Evolutionary conservation across 345 rosid species (phyloP), one percentile per base, ranked within the genome.

Genomic region (Hibiscus trionum): DNA sequence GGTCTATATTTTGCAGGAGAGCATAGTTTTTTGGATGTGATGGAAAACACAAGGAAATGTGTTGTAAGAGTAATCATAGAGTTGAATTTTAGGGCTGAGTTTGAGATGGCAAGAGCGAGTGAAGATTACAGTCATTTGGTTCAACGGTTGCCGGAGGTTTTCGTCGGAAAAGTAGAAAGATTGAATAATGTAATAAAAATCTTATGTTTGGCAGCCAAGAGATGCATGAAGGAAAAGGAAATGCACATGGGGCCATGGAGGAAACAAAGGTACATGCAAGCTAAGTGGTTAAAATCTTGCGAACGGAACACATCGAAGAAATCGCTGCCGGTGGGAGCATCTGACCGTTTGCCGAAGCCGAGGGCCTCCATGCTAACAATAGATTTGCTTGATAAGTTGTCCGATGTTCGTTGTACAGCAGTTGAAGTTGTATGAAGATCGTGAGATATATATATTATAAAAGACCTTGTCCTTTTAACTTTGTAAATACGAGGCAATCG

Each of bases 221-320:
- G 74, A 61, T 86, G 90, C 77, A 84, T 86, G 90, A 84, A 79
- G 81, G 84, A 82, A 65, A 86, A 82, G 79, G 80, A 72, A 69
- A 84, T 84, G 84, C 89, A 86, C 39, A 56, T 86, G 77, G 87
- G 86, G 15, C 89, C 89, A 31, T 86, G 89, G 89, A 78, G 89
- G 71, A 86, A 82, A 75, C 85, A 80, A 2, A 73, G 83, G 19
- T 86, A 86, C 77, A 82, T 86, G 90, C 86, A 82, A 60, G 83
- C 85, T 1, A 86, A 86, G 72, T 86, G 90, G 87, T 80, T 84
- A 15, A 74, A 83, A 3, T 2, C 79, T 0, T 77, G 82, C 33
- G 71, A 80, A 58, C 66, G 84, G 66, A 75, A 79, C 7, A 55
- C 82, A 11, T 24, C 81, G 3, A 27, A 11, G 46, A 62, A 77